Evolutionary conservation across 768 basidiomycete genomes (phyloP).

Genomic region (Boletus huronensis): DNA sequence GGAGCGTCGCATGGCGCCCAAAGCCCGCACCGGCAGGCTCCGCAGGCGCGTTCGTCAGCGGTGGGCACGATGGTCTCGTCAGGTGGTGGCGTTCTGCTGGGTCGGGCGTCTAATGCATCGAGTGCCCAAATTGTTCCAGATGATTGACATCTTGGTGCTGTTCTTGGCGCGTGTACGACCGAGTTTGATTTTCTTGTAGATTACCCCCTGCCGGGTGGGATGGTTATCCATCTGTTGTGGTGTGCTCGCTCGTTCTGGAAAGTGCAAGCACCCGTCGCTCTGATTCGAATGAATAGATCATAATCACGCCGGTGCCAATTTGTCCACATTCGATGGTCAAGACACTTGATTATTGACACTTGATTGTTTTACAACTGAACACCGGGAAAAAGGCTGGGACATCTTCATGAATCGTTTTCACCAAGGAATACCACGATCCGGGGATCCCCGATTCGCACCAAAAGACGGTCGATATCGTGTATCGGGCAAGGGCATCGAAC

Average conservation of each 20-base stretch:
- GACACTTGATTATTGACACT: too few relatives aligned
- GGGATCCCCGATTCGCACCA: neutral
- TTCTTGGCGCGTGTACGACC: neutral
- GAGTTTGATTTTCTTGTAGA: constrained; percentile 1
- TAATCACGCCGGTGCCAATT: neutral
- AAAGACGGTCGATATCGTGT: too few relatives aligned
- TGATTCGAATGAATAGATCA: neutral
- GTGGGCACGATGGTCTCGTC: constrained; percentile 71
- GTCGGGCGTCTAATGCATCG: constrained; percentile 23
- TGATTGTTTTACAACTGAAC: neutral
- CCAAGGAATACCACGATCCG: too few relatives aligned
- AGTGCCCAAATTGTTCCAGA: too few relatives aligned
- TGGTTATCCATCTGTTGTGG: neutral
- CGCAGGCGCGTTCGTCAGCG: constrained; percentile 64
- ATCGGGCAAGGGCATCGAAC: too few relatives aligned
- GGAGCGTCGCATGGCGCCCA: constrained; percentile 81
- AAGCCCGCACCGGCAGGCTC: constrained; percentile 50
- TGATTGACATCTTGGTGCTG: neutral
- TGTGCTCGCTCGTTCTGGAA: neutral
- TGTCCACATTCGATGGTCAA: too few relatives aligned
- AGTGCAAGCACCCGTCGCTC: neutral
- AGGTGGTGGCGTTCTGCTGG: constrained; percentile 80
- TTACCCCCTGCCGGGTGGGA: neutral
- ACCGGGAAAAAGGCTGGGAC: too few relatives aligned
- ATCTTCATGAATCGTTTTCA: neutral